These are phyloP conservation scores for Alternaria ethzedia DNA, from an alignment of 2,329 filamentous ascomycete species.

Conservation along the genomic window DNA sequence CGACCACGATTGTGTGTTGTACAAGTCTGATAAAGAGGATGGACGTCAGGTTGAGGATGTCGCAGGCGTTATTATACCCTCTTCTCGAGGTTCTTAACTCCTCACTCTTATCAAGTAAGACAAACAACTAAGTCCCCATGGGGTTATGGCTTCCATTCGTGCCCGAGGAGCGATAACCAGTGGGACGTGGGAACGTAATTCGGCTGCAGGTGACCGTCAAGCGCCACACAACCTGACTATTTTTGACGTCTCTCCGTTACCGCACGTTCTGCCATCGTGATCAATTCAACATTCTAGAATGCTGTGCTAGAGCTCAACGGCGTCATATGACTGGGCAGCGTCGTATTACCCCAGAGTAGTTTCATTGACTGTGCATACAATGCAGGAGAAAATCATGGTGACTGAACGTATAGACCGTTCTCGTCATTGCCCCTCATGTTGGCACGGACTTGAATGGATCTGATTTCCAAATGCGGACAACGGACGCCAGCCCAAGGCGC, in stretches of 20 bases:
- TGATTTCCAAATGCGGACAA: constrained; percentile 39
- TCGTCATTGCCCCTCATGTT: constrained; percentile 33
- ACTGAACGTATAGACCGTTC: constrained; percentile 28
- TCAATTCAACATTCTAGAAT: constrained; percentile 18
- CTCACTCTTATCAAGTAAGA: constrained; percentile 37
- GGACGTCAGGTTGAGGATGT: constrained; percentile 12
- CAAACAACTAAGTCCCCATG: constrained; percentile 30
- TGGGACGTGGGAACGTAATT: constrained; percentile 36
- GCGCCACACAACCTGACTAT: constrained; percentile 24
- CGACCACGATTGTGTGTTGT: neutral
- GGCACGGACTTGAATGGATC: constrained; percentile 38
- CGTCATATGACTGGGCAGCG: constrained; percentile 13
- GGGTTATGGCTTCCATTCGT: constrained; percentile 38
- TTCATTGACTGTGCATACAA: constrained; percentile 18
- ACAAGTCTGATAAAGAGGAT: constrained; percentile 5
- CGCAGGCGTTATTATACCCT: constrained; percentile 30
- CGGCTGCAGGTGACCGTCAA: constrained; percentile 22
- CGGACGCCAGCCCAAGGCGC: constrained; percentile 25
- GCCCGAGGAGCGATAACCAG: constrained; percentile 24
- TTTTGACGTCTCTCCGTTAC: constrained; percentile 13
- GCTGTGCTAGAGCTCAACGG: constrained; percentile 7
- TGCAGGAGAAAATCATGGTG: constrained; percentile 28
- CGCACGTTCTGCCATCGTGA: constrained; percentile 31
- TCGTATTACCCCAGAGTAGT: constrained; percentile 9
- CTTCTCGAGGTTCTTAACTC: constrained; percentile 11